Evolutionary conservation across 2,329 filamentous ascomycete genomes (phyloP).

Genomic region (Exophiala sideris): DNA sequence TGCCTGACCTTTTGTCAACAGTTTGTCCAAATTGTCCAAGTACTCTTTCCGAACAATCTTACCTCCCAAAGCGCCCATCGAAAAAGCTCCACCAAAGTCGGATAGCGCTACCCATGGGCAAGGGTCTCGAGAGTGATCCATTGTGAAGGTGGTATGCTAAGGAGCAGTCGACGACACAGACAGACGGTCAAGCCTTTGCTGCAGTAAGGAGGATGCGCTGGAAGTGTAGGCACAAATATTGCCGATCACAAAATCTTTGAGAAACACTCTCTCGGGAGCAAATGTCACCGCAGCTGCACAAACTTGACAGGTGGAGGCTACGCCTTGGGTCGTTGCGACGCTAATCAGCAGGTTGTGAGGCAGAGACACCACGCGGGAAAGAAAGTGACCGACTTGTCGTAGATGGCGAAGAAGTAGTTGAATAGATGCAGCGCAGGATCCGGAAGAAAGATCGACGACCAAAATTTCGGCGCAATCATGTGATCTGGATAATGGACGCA

Average conservation of each 20-base stretch:
- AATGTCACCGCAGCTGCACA: too few species aligned
- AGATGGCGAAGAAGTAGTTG: neutral
- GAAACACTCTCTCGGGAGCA: too few species aligned
- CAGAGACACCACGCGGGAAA: neutral
- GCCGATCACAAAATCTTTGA: too few species aligned
- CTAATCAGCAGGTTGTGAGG: too few species aligned
- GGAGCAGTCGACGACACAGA: neutral
- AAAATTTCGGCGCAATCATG: constrained; percentile 2
- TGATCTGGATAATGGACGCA: neutral
- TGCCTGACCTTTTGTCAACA: constrained; percentile 66
- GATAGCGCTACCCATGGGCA: constrained; percentile 96
- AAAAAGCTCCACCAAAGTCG: constrained; percentile 96
- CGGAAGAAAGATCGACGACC: neutral
- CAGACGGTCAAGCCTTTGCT: neutral
- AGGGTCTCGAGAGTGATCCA: constrained; percentile 96
- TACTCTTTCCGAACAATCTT: neutral
- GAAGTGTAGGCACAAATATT: neutral
- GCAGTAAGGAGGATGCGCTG: neutral
- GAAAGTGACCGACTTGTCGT: neutral
- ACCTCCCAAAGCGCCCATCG: constrained; percentile 65
- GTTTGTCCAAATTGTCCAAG: neutral
- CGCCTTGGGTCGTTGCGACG: too few species aligned
- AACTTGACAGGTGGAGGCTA: too few species aligned
- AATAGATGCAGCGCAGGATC: neutral
- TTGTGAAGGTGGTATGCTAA: constrained; percentile 36